phyloP scores from a whole-genome alignment of 1,139 yeast species.

The Pneumocystis canis region DNA sequence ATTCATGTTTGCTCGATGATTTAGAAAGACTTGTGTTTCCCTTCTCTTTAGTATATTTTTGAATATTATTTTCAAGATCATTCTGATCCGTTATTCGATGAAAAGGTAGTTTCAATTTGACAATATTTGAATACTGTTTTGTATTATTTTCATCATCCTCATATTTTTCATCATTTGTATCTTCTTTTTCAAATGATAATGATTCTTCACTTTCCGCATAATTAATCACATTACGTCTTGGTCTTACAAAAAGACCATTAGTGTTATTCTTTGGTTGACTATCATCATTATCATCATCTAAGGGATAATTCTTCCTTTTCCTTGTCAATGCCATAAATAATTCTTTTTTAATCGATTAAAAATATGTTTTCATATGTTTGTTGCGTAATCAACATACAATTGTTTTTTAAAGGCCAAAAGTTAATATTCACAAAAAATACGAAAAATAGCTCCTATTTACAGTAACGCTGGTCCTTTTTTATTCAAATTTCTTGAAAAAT shows the following conservation, averaged over 20 bases:
- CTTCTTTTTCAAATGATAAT: not conserved
- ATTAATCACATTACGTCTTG: not conserved
- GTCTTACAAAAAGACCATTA: not conserved
- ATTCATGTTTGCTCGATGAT: not conserved
- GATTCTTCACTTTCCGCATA: not conserved
- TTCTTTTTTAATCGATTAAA: not conserved
- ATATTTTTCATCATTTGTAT: not conserved
- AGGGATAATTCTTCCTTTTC: not conserved
- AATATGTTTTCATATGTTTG: not conserved
- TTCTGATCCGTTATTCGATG: not conserved
- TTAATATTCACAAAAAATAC: not conserved
- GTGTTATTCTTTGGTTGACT: not conserved
- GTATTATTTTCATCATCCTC: not conserved
- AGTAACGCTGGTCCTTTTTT: not conserved
- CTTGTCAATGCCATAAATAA: not conserved
- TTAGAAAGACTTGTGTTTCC: not conserved
- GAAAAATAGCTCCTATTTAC: not conserved
- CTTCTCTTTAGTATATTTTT: not conserved
- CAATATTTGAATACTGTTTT: not conserved
- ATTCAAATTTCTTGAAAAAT: too few species aligned
- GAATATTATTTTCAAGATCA: not conserved
- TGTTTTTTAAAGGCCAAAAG: not conserved
- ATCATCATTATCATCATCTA: not conserved
- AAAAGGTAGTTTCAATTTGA: not conserved
- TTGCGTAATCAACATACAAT: not conserved